A percentile compares a stretch with the other conserved stretches of the same genome.
Conservation (phyloP, 768 basidiomycete species). For the Suillus sp. region DNA sequence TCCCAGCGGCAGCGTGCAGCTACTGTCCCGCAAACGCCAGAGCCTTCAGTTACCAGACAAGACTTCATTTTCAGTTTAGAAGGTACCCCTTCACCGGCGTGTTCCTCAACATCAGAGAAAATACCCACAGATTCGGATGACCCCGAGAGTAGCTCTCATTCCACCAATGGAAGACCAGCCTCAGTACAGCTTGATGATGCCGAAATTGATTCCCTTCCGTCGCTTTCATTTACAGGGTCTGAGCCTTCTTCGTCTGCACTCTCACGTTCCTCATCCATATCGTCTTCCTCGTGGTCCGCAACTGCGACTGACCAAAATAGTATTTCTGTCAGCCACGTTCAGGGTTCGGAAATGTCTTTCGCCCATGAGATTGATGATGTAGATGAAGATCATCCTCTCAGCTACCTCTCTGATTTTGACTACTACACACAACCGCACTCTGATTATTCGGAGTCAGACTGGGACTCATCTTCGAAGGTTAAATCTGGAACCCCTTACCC, state of each 20-base stretch:
- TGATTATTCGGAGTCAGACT: constrained; percentile 34
- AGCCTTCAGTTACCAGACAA: constrained; percentile 2
- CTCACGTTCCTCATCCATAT: constrained; percentile 46
- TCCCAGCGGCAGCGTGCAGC: constrained; percentile 7
- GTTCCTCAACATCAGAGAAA: constrained; percentile 16
- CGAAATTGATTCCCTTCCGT: constrained; percentile 37
- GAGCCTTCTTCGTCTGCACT: constrained; percentile 39
- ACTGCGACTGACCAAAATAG: constrained; percentile 22
- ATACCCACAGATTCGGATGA: constrained; percentile 11
- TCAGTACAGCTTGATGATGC: constrained; percentile 23
- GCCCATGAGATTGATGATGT: not conserved
- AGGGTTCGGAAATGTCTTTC: constrained; percentile 13
- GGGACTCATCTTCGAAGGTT: constrained; percentile 6
- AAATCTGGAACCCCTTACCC: constrained; percentile 17
- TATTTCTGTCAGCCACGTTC: constrained; percentile 19
- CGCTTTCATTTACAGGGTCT: constrained; percentile 34
- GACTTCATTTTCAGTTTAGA: not conserved
- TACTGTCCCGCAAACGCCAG: not conserved
- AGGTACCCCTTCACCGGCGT: constrained; percentile 8
- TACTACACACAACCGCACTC: constrained; percentile 36
- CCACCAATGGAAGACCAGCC: constrained; percentile 20
- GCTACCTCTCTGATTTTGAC: constrained; percentile 40
- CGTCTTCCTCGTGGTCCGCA: constrained; percentile 35
- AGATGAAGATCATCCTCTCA: constrained; percentile 35
- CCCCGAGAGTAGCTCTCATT: constrained; percentile 10